phyloP scores from a whole-genome alignment of 1,284 basidiomycete genomes.

The Volvariella surrecta region DNA sequence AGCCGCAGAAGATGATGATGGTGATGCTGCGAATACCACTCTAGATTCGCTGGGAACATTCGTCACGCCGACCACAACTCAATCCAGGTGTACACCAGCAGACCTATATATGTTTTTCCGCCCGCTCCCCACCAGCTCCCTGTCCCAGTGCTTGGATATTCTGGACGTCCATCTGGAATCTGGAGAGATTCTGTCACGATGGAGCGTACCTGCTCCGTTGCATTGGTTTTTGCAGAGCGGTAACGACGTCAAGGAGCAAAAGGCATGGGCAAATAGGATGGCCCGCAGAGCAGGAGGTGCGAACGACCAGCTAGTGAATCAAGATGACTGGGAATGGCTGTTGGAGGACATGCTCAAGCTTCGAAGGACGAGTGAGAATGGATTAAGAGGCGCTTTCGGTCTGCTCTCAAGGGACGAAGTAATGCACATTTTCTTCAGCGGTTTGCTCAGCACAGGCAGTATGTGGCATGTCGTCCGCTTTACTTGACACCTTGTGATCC shows the following conservation, averaged over 20 bases:
- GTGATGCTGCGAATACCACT: constrained; percentile 72
- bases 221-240: constrained; percentile 82
- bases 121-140: constrained; percentile 60
- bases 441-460: constrained; percentile 81
- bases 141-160: constrained; percentile 80
- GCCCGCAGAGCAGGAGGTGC: constrained; percentile 62
- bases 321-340: constrained; percentile 78
- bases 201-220: constrained; percentile 74
- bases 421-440: constrained; percentile 73
- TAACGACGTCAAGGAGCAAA: constrained; percentile 59
- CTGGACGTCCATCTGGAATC: constrained; percentile 91
- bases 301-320: constrained; percentile 44
- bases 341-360: constrained; percentile 87
- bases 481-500: constrained; percentile 8
- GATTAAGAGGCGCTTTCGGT: constrained; percentile 70
- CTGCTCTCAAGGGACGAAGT: constrained; percentile 65
- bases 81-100: constrained; percentile 48
- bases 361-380: constrained; percentile 53
- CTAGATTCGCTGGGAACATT: constrained; percentile 73
- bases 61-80: constrained; percentile 63
- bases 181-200: constrained; percentile 83
- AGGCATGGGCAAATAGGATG: constrained; percentile 82
- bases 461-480: constrained; percentile 31
- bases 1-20: constrained; percentile 47
- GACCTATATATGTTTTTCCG: constrained; percentile 80